A percentile compares a stretch with the other conserved stretches of the same genome.
phyloP scores from a whole-genome alignment of 495 filamentous ascomycete species.

The Penicillium paradoxum region DNA sequence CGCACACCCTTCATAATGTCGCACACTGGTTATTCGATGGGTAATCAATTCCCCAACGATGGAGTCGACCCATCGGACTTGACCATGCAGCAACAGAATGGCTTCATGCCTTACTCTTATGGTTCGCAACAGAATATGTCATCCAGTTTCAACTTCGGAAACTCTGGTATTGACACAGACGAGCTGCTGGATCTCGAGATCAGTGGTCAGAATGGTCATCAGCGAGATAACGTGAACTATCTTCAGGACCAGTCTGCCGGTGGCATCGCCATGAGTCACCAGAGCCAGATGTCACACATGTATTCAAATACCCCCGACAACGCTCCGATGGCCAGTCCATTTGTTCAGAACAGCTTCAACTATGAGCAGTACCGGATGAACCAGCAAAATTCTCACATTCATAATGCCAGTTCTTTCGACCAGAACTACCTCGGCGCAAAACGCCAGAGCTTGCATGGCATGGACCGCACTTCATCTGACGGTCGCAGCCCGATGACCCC shows the following conservation, averaged over 20 bases:
- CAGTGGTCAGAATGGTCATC: conserved; percentile 40
- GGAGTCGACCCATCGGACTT: conserved; percentile 85
- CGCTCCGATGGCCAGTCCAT: conserved; percentile 82
- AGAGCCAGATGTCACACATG: conserved; percentile 58
- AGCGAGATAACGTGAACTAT: conserved; percentile 39
- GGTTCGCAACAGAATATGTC: conserved; percentile 49
- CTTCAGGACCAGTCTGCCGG: conserved; percentile 43
- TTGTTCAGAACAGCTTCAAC: conserved; percentile 64
- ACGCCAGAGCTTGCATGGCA: conserved; percentile 55
- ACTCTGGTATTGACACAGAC: conserved; percentile 52
- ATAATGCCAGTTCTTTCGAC: conserved; percentile 48
- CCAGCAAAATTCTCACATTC: conserved; percentile 51
- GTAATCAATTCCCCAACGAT: conserved; percentile 62
- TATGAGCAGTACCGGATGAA: conserved; percentile 65
- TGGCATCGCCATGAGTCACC: conserved; percentile 46
- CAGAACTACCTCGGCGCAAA: conserved; percentile 46
- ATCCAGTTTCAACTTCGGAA: conserved; percentile 49
- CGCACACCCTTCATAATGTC: conserved; percentile 51
- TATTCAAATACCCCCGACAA: conserved; percentile 87
- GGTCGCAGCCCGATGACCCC: conserved; percentile 74
- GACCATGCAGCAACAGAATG: conserved; percentile 56
- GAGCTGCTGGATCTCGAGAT: conserved; percentile 51
- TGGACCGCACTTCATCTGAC: conserved; percentile 67
- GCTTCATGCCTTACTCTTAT: conserved; percentile 48
- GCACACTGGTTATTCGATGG: conserved; percentile 57